Conservation (phyloP, 2,329 filamentous ascomycete genomes). For the Tolypocladium tropicale region DNA sequence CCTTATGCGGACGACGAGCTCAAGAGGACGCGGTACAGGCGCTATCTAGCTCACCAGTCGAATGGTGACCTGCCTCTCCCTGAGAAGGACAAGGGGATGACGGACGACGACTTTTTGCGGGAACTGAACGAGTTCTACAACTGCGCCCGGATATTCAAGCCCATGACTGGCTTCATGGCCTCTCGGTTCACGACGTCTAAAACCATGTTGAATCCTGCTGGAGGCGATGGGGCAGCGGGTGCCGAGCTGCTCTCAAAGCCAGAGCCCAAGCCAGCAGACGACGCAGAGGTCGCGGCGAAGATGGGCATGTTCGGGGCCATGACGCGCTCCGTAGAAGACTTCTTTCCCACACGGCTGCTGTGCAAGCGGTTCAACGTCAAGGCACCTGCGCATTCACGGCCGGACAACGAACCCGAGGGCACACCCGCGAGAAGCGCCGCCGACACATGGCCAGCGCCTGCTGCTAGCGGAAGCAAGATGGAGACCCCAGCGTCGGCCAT, state of each 20-base stretch:
- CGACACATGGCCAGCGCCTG: neutral
- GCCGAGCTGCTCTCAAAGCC: slow-evolving; percentile 18
- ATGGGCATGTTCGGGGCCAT: slow-evolving; percentile 88
- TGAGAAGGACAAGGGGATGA: slow-evolving; percentile 27
- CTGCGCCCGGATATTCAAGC: slow-evolving; percentile 68
- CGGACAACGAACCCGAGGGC: slow-evolving; percentile 30
- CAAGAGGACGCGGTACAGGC: slow-evolving; percentile 72
- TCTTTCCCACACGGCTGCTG: slow-evolving; percentile 73
- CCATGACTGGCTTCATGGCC: slow-evolving; percentile 86
- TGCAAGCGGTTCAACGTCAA: slow-evolving; percentile 93
- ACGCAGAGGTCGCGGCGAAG: slow-evolving; percentile 76
- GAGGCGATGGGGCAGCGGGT: slow-evolving; percentile 4
- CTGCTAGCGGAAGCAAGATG: neutral
- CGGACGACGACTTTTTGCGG: slow-evolving; percentile 63
- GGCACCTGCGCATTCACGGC: slow-evolving; percentile 57
- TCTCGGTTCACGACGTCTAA: slow-evolving; percentile 76
- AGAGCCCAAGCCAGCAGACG: slow-evolving; percentile 39
- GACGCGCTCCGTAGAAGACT: slow-evolving; percentile 63
- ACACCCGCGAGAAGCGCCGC: neutral
- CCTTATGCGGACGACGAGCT: slow-evolving; percentile 76
- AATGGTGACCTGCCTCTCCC: slow-evolving; percentile 38
- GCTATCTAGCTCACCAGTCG: slow-evolving; percentile 69
- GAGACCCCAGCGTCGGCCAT: neutral
- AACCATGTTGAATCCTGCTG: slow-evolving; percentile 23
- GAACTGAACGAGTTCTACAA: slow-evolving; percentile 69